phyloP scores from a whole-genome alignment of 768 basidiomycete genomes.

The Xerocomus brunneocitrinus region DNA sequence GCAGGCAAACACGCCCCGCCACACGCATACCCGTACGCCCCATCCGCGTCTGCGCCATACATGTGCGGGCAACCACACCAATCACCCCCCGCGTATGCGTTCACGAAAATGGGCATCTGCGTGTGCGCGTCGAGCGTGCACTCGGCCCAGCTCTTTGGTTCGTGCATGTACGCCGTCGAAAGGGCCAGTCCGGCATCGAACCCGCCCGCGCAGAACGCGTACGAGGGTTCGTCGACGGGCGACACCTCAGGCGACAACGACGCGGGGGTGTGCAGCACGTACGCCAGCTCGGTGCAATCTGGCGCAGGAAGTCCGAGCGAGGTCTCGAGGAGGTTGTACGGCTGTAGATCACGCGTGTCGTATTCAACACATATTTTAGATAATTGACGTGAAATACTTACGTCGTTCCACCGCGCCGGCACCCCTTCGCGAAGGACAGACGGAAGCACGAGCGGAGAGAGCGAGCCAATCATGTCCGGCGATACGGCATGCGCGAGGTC shows the following conservation, averaged over 20 bases:
- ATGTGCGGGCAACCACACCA: slow-evolving; percentile 20
- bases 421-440: slow-evolving; percentile 27
- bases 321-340: slow-evolving; percentile 33
- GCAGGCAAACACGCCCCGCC: not conserved
- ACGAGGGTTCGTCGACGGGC: slow-evolving; percentile 23
- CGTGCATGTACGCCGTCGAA: slow-evolving; percentile 17
- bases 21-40: slow-evolving; percentile 14
- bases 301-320: slow-evolving; percentile 24
- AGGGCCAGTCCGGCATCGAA: slow-evolving; percentile 10
- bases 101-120: slow-evolving; percentile 28
- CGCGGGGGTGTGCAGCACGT: slow-evolving; percentile 22
- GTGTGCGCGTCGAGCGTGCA: slow-evolving; percentile 11
- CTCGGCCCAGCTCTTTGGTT: slow-evolving; percentile 28
- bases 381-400: slow-evolving; percentile 17
- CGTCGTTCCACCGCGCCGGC: slow-evolving; percentile 33
- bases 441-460: slow-evolving; percentile 30
- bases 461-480: slow-evolving; percentile 22
- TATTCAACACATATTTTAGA: not conserved
- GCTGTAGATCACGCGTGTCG: slow-evolving; percentile 10
- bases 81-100: slow-evolving; percentile 20
- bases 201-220: slow-evolving; percentile 10
- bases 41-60: slow-evolving; percentile 6
- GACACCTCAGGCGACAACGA: slow-evolving; percentile 20
- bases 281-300: slow-evolving; percentile 21
- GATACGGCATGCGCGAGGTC: slow-evolving; percentile 20